Conservation (phyloP, 208 protist species). For the Crithidia fasciculata region DNA sequence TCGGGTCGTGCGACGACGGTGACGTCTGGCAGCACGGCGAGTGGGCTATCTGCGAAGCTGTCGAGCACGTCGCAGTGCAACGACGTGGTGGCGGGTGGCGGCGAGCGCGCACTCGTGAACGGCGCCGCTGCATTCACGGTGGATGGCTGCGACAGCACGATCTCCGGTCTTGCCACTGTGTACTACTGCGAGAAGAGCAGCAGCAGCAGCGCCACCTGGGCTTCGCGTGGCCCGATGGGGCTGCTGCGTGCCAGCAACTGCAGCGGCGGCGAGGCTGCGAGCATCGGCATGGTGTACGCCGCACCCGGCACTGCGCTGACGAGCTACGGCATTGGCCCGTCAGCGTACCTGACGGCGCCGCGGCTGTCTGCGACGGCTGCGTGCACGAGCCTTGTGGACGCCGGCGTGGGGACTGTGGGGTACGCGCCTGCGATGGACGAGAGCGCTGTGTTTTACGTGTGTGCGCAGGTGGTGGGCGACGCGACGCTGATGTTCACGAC, state of each 20-base stretch:
- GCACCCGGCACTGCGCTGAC: slow-evolving; percentile 41
- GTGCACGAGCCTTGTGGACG: slow-evolving; percentile 34
- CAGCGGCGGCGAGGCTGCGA: slow-evolving; percentile 27
- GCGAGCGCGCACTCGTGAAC: slow-evolving; percentile 19
- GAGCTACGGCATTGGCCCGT: slow-evolving; percentile 48
- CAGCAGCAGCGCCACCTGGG: slow-evolving; percentile 30
- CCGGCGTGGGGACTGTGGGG: slow-evolving; percentile 30
- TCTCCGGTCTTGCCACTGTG: slow-evolving; percentile 16
- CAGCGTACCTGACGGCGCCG: slow-evolving; percentile 33
- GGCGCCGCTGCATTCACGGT: slow-evolving; percentile 44
- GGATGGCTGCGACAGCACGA: slow-evolving; percentile 37
- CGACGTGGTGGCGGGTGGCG: slow-evolving; percentile 38
- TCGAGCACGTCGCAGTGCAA: slow-evolving; percentile 37
- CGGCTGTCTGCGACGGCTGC: slow-evolving; percentile 38
- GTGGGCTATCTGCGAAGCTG: slow-evolving; percentile 39
- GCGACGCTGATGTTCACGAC: slow-evolving; percentile 58
- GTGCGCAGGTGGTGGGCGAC: slow-evolving; percentile 37
- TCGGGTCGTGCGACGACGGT: slow-evolving; percentile 40
- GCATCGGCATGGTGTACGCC: slow-evolving; percentile 39
- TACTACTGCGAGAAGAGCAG: slow-evolving; percentile 73
- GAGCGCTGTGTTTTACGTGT: slow-evolving; percentile 60
- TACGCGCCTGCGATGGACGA: slow-evolving; percentile 52
- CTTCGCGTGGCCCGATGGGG: slow-evolving; percentile 44
- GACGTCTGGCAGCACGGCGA: slow-evolving; percentile 31
- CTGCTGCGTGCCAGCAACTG: slow-evolving; percentile 53